Evolutionary conservation across 2,329 filamentous ascomycete genomes (phyloP).

Genomic region (Tricladium varicosporioides): DNA sequence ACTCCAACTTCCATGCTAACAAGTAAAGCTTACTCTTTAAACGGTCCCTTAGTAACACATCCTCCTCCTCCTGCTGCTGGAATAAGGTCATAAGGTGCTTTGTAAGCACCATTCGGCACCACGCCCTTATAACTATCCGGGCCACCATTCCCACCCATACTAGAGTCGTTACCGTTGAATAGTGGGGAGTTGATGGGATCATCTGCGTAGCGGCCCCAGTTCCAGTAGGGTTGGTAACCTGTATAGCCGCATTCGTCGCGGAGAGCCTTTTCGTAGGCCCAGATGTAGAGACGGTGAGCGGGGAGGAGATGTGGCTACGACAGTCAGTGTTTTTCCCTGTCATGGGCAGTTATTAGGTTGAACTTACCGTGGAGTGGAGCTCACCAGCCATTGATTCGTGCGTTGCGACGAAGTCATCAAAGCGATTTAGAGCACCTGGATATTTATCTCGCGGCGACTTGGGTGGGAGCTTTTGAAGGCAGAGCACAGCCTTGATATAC

Average conservation of each 20-base stretch:
- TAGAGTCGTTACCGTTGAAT: slow-evolving; percentile 53
- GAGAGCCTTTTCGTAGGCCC: slow-evolving; percentile 42
- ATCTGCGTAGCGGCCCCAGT: slow-evolving; percentile 48
- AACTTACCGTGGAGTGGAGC: slow-evolving; percentile 20
- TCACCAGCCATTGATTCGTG: slow-evolving; percentile 35
- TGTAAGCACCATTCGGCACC: slow-evolving; percentile 12
- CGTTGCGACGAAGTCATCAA: slow-evolving; percentile 38
- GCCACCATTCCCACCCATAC: slow-evolving; percentile 47
- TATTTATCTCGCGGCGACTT: slow-evolving; percentile 29
- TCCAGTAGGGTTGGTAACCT: slow-evolving; percentile 40
- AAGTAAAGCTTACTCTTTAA: slow-evolving; percentile 35
- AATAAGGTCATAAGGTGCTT: slow-evolving; percentile 26
- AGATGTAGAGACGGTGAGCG: slow-evolving; percentile 20
- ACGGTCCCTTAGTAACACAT: slow-evolving; percentile 48
- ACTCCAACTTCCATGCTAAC: too few species aligned
- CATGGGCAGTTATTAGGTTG: background rate
- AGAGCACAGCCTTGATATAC: slow-evolving; percentile 39
- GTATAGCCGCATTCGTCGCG: slow-evolving; percentile 42
- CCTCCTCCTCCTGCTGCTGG: slow-evolving; percentile 51
- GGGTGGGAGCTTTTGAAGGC: slow-evolving; percentile 33
- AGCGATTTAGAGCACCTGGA: slow-evolving; percentile 36
- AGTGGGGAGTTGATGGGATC: slow-evolving; percentile 48
- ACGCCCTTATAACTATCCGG: slow-evolving; percentile 26
- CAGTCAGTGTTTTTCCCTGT: too few species aligned
- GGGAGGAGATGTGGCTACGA: slow-evolving; percentile 7